Conservation (phyloP, 2,329 filamentous ascomycete genomes). For the Ophiostoma tasmaniense region DNA sequence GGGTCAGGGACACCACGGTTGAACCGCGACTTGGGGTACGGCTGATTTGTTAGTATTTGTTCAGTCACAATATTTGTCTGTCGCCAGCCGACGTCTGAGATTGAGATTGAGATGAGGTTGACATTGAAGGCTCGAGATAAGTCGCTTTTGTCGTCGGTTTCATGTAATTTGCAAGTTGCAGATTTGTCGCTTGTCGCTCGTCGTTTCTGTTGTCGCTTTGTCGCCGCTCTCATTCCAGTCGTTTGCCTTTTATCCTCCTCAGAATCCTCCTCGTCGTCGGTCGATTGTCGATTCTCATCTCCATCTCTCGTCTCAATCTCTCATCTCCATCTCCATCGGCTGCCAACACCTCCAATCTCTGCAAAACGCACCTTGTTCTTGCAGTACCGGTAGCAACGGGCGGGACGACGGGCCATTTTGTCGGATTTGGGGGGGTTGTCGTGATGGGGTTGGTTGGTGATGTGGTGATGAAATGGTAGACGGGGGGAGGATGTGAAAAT, state of each 20-base stretch:
- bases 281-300: constrained; percentile 1
- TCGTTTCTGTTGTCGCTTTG: not conserved
- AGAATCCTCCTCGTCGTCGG: not conserved
- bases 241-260: not conserved
- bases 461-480: constrained; percentile 11
- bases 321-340: constrained; percentile 10
- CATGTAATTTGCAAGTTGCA: not conserved
- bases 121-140: not conserved
- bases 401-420: constrained; percentile 99
- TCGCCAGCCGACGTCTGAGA: not conserved
- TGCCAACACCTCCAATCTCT: not conserved
- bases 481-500: constrained; percentile 5
- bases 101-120: not conserved
- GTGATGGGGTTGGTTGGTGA: constrained; percentile 24
- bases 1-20: constrained; percentile 94
- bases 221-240: not conserved
- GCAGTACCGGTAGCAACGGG: constrained; percentile 99
- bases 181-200: not conserved
- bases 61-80: not conserved
- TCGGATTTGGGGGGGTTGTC: constrained; percentile 42
- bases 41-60: constrained; percentile 39
- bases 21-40: constrained; percentile 99
- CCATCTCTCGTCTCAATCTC: constrained; percentile 1
- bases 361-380: constrained; percentile 90
- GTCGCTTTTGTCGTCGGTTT: not conserved